A percentile compares a stretch with the other conserved stretches of the same genome.
Conservation (phyloP, 108 stramenopile genomes). For the Nitzschia sp. region DNA sequence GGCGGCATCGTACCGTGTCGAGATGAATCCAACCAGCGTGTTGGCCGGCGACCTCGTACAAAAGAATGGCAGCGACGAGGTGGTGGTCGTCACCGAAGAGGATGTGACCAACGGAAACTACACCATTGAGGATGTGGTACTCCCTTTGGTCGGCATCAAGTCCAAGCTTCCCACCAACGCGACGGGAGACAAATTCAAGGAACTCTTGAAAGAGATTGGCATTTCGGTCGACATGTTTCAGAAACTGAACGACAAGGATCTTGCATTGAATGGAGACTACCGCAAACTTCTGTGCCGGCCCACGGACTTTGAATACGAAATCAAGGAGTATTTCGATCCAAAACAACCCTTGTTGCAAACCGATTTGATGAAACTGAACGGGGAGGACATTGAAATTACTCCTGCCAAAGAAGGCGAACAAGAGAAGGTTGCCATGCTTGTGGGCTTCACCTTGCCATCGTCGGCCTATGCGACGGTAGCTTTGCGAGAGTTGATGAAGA, state of each 20-base stretch:
- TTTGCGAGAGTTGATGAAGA: constrained; percentile 81
- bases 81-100: constrained; percentile 54
- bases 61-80: constrained; percentile 40
- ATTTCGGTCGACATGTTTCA: constrained; percentile 45
- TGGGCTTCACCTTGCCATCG: constrained; percentile 87
- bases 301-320: constrained; percentile 59
- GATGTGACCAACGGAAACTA: constrained; percentile 57
- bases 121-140: constrained; percentile 76
- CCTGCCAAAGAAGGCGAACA: constrained; percentile 17
- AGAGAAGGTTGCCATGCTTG: constrained; percentile 65
- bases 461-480: constrained; percentile 90
- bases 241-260: constrained; percentile 52
- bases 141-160: constrained; percentile 81
- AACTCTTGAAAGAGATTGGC: constrained; percentile 55
- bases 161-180: constrained; percentile 57
- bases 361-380: constrained; percentile 74
- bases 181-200: constrained; percentile 46
- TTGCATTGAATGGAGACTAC: constrained; percentile 66
- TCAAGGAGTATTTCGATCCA: constrained; percentile 71
- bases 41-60: constrained; percentile 69
- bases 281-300: constrained; percentile 76
- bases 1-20: constrained; percentile 51
- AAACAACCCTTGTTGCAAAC: constrained; percentile 77
- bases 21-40: constrained; percentile 43
- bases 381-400: constrained; percentile 26